Evolutionary conservation across 164 flowering plant species (phyloP), one percentile per base, ranked within the genome.

Genomic region (Nelumbo lutea): DNA sequence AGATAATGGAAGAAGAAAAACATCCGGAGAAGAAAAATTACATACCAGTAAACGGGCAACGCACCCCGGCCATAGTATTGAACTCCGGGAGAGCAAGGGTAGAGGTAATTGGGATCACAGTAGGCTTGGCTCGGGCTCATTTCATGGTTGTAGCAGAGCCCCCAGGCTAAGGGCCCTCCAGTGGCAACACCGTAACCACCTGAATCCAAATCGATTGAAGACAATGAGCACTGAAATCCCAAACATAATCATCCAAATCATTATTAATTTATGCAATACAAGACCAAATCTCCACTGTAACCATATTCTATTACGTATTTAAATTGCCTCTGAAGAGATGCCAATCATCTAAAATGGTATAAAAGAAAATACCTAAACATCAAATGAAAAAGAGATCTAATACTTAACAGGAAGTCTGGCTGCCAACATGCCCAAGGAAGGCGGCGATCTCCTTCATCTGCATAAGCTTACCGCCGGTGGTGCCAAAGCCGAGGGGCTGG

Each of bases 41-140:
- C 65, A 27, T 83, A 93, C 97, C 98, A 93, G 84, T 86, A 93
- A 6, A 93, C 75, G 6, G 97, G 98, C 10, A 93, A 11, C 59
- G 97, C 98, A 75, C 98, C 98, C 14, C 98, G 92, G 14, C 98
- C 98, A 73, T 86, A 86, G 80, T 93, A 93, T 1, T 85, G 82
- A 70, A 79, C 98, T 69, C 97, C 98, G 68, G 98, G 95, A 38
- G 84, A 8, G 72, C 98, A 93, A 0, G 98, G 98, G 67, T 80
- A 91, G 6, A 79, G 73, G 78, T 75, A 83, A 61, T 86, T 87
- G 75, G 76, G 77, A 66, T 84, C 86, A 72, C 98, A 93, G 76
- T 91, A 93, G 2, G 68, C 55, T 56, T 86, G 86, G 73, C 84
- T 81, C 2, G 98, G 98, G 72, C 97, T 91, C 90, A 90, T 72